Base-by-base conservation (phyloP, 768 basidiomycete species). In the Kondoa subrosea region DNA sequence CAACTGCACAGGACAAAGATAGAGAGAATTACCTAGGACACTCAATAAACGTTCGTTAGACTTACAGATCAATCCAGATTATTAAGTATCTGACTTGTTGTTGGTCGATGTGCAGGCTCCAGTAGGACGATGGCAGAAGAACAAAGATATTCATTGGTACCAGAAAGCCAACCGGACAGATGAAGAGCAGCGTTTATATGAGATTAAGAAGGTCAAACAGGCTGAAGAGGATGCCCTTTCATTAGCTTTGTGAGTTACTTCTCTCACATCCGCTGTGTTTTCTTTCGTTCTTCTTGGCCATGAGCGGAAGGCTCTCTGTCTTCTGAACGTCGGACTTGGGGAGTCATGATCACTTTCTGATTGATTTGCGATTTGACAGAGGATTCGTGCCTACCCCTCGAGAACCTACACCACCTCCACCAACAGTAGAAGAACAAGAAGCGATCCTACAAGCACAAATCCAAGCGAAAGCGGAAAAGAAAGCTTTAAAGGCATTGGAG, bases 101-200 rank as follows among this genome's bases (percentile, higher is more conserved):
- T 50, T 21, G 40, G 8, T 50, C 40, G 21, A 50, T 2, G 78
- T 92, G 92, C 74, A 50, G 17, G 92, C 92, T 1, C 92, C 92
- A 0, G 89, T 89, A 0, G 92, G 92, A 1, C 81, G 92, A 66
- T 96, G 92, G 92, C 92, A 95, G 78, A 93, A 91, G 79, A 91
- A 91, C 80, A 91, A 93, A 76, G 92, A 96, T 73, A 79, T 95
- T 15, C 91, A 93, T 75, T 96, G 92, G 92, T 96, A 95, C 75
- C 83, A 80, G 73, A 84, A 91, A 31, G 89, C 91, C 2, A 72
- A 72, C 2, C 83, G 83, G 16, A 76, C 76, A 14, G 74, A 69
- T 29, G 71, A 57, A 27, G 72, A 67, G 12, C 83, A 84, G 70
- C 80, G 83, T 66, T 73, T 67, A 0, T 88, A 86, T 70, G 91